Percentiles rank a stretch among this genome's conserved stretches.
phyloP scores from a whole-genome alignment of 441 rosid genomes.

The Biscutella auriculata region DNA sequence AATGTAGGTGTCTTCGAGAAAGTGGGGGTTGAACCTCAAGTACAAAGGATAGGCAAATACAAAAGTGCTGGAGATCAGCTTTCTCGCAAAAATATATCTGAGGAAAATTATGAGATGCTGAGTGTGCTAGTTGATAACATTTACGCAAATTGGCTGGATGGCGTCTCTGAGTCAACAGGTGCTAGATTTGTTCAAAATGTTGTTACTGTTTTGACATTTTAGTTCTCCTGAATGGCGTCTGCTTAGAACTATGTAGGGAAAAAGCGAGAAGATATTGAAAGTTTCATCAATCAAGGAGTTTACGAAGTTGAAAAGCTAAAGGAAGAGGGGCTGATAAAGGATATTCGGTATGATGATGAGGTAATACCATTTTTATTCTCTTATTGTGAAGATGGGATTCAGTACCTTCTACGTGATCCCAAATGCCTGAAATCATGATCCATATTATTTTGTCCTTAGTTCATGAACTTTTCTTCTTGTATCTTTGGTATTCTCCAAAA shows the following conservation, averaged over 20 bases:
- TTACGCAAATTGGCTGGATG: constrained; percentile 83
- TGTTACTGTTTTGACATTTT: constrained; percentile 7
- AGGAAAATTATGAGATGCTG: constrained; percentile 92
- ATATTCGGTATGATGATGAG: constrained; percentile 81
- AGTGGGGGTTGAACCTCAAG: constrained; percentile 80
- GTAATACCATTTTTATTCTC: constrained; percentile 21
- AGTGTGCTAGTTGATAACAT: constrained; percentile 79
- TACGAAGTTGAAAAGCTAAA: constrained; percentile 74
- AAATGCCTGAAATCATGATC: not conserved
- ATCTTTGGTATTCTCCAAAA: not conserved
- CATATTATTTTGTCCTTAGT: not conserved
- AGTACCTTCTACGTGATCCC: not conserved
- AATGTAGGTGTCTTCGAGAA: constrained; percentile 73
- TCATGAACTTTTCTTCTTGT: constrained; percentile 1
- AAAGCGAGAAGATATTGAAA: constrained; percentile 65
- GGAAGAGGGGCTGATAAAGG: constrained; percentile 80
- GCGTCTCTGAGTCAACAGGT: constrained; percentile 72
- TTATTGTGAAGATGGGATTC: not conserved
- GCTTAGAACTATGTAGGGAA: constrained; percentile 49
- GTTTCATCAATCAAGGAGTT: constrained; percentile 77
- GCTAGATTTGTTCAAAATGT: constrained; percentile 14
- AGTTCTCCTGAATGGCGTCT: constrained; percentile 20
- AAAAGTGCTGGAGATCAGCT: constrained; percentile 97
- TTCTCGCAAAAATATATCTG: constrained; percentile 64
- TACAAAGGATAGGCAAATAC: constrained; percentile 87